Conservation (phyloP, 108 stramenopile genomes). For the Cyclotella sp. region DNA sequence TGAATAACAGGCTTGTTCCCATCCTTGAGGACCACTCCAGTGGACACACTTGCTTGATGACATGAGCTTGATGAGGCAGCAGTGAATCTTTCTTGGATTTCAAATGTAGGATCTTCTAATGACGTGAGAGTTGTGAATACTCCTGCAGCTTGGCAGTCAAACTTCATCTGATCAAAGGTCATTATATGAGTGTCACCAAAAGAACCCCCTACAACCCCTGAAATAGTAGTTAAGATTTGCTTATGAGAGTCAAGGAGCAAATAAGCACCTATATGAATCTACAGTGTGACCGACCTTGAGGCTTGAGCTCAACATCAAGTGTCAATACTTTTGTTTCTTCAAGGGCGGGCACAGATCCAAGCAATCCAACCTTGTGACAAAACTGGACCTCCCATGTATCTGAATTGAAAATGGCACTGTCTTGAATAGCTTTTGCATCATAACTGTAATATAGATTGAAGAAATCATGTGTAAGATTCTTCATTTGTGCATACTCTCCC, state of each 20-base stretch:
- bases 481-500: neutral
- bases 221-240: neutral
- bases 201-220: neutral
- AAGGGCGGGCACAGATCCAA: neutral
- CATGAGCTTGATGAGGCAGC: slow-evolving; percentile 13
- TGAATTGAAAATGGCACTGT: neutral
- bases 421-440: neutral
- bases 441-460: neutral
- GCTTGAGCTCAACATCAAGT: neutral
- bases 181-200: slow-evolving; percentile 30
- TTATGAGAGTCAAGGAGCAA: neutral
- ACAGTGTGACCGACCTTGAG: neutral
- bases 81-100: slow-evolving; percentile 29
- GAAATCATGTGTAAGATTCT: neutral
- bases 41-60: slow-evolving; percentile 22
- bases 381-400: neutral
- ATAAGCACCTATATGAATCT: too few relatives aligned
- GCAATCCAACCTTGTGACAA: neutral
- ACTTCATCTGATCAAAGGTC: slow-evolving; percentile 15
- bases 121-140: slow-evolving; percentile 23
- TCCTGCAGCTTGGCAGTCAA: slow-evolving; percentile 32
- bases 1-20: slow-evolving; percentile 19
- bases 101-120: slow-evolving; percentile 12
- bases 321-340: neutral
- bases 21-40: slow-evolving; percentile 24